Evolutionary conservation across 495 filamentous ascomycete species (phyloP), one percentile per base, ranked within the genome.

Genomic region (Massariosphaeria phaeospora): DNA sequence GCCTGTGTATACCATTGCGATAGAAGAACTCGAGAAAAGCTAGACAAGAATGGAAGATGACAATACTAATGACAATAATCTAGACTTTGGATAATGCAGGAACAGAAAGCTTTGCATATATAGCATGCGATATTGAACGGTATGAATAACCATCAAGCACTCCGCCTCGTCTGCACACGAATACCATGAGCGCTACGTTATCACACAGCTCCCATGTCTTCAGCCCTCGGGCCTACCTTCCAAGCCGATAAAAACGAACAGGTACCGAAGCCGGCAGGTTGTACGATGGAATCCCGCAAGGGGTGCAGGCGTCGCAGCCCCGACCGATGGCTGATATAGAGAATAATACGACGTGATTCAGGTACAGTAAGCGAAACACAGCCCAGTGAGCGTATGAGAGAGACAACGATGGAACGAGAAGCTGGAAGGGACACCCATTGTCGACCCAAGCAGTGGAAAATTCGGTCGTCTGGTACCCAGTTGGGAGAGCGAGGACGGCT

Each of bases 1-100:
- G 10, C 66, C 66, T 17, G 62, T 66, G 48, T 66, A 68, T 7
- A 68, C 66, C 66, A 68, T 68, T 0, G 17, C 38, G 30, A 29
- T 9, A 27, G 25, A 45, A 45, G 41, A n/a, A 7, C 6, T 21
- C 39, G 13, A 36, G 18, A n/a, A 5, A 5, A 5, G 35, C 4
- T 38, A 38, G 20, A n/a, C n/a, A n/a, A n/a, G n/a, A n/a, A n/a
- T n/a, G n/a, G n/a, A n/a, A n/a, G n/a, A 15, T 15, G 34, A 38
- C 34, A 38, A 38, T 17, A 15, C 34, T 17, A 38, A 38, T 15
- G 12, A 4, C 34, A 13, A 38, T 13, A 15, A 6, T 15, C 34
- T 38, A n/a, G n/a, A n/a, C 34, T 38, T 38, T 15, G n/a, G 13
- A 12, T 13, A 38, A 38, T 6, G 34, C 34, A 4, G 34, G n/a